These are phyloP conservation scores for Yamadazyma siamensis DNA, from an alignment of 1,139 yeast species.

Conservation along the genomic window DNA sequence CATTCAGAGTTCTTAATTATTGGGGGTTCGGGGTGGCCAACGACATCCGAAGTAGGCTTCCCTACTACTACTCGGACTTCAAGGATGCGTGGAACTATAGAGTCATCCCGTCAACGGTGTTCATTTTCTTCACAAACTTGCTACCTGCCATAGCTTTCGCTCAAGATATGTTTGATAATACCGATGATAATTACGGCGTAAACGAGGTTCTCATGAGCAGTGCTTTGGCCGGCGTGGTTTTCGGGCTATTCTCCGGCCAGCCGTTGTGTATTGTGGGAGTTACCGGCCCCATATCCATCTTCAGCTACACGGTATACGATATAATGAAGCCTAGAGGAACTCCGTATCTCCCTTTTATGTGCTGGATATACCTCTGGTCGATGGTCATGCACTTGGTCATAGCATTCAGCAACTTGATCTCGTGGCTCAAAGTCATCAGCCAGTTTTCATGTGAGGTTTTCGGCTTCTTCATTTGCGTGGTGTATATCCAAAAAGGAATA, in stretches of 20 bases:
- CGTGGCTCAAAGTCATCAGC: constrained; percentile 70
- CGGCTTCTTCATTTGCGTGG: constrained; percentile 85
- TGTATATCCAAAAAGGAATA: constrained; percentile 89
- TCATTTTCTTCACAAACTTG: constrained; percentile 82
- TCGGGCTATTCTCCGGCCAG: constrained; percentile 84
- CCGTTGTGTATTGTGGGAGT: constrained; percentile 97
- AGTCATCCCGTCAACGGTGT: constrained; percentile 82
- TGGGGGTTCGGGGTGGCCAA: constrained; percentile 53
- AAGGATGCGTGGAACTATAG: constrained; percentile 81
- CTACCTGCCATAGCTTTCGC: constrained; percentile 96
- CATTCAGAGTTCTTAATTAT: constrained; percentile 7
- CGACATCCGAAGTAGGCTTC: constrained; percentile 56
- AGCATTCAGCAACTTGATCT: constrained; percentile 68
- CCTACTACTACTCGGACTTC: constrained; percentile 75
- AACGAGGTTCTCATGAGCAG: constrained; percentile 83
- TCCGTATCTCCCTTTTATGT: constrained; percentile 88
- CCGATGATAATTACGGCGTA: constrained; percentile 82
- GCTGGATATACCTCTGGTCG: constrained; percentile 93
- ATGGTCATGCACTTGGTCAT: constrained; percentile 75
- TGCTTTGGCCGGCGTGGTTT: constrained; percentile 85
- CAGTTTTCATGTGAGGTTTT: constrained; percentile 88
- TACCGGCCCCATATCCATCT: constrained; percentile 90
- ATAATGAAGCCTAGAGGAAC: constrained; percentile 62
- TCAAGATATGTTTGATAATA: constrained; percentile 92
- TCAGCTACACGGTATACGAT: constrained; percentile 87